These are phyloP conservation scores for Umbelopsis isabellina DNA, from an alignment of 192 early-diverging fungal species.

Conservation along the genomic window DNA sequence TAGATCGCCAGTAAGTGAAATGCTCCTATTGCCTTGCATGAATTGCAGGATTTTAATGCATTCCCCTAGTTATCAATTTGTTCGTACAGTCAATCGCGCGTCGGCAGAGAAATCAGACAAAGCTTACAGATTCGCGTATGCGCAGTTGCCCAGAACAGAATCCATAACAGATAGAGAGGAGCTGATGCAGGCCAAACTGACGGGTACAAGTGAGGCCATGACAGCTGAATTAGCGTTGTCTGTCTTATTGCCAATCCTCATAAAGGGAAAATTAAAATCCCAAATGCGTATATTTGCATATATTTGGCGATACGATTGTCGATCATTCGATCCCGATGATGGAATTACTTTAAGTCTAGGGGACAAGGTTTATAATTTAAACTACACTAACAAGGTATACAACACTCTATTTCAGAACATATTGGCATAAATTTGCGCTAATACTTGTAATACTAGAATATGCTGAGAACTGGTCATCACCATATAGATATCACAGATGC, in stretches of 20 bases:
- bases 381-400: background rate
- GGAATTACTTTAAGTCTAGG: background rate
- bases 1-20: constrained; percentile 1
- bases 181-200: background rate
- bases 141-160: background rate
- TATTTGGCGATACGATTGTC: constrained; percentile 9
- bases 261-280: constrained; percentile 1
- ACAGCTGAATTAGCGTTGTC: background rate
- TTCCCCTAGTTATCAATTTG: background rate
- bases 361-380: background rate
- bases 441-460: background rate
- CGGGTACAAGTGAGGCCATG: background rate
- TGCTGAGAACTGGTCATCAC: background rate
- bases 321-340: constrained; percentile 5
- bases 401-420: background rate
- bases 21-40: too few species aligned
- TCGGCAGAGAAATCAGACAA: background rate
- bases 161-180: background rate
- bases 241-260: constrained; percentile 1
- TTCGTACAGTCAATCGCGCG: background rate
- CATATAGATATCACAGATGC: constrained; percentile 11
- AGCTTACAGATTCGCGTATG: background rate
- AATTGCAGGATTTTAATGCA: too few species aligned
- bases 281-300: constrained; percentile 7
- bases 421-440: background rate